Conservation (phyloP, 1,284 basidiomycete genomes). For the Porodaedalea pini region DNA sequence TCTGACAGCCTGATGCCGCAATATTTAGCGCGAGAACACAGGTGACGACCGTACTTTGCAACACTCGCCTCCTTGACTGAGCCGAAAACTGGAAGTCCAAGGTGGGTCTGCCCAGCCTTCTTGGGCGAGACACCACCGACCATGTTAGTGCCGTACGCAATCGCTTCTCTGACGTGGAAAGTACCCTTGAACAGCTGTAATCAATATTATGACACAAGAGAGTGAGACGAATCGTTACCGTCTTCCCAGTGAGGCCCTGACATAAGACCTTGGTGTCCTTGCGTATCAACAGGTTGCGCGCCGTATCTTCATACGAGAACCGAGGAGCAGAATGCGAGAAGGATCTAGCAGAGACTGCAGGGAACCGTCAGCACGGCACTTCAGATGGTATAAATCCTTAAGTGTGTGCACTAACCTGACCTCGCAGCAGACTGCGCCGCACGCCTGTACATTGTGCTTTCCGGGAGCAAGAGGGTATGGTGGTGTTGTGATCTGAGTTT, state of each 20-base stretch:
- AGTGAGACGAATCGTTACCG: conserved; percentile 45
- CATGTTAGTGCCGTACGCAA: conserved; percentile 95
- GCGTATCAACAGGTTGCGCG: conserved; percentile 88
- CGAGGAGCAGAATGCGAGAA: conserved; percentile 76
- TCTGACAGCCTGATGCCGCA: conserved; percentile 65
- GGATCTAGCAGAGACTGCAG: conserved; percentile 39
- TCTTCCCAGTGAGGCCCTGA: conserved; percentile 97
- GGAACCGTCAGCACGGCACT: conserved; percentile 47
- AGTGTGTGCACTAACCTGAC: conserved; percentile 40
- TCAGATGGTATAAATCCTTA: neutral
- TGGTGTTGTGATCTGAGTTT: neutral
- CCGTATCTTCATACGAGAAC: conserved; percentile 83
- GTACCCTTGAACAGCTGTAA: conserved; percentile 63
- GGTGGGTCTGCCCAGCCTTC: conserved; percentile 94
- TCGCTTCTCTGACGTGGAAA: conserved; percentile 94
- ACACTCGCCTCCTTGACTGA: conserved; percentile 79
- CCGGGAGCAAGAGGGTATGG: neutral
- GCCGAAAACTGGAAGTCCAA: conserved; percentile 94
- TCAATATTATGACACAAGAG: neutral
- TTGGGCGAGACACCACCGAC: conserved; percentile 97
- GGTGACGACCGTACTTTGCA: neutral
- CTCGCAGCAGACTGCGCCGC: conserved; percentile 52
- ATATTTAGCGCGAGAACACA: conserved; percentile 3
- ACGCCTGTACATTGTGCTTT: conserved; percentile 50
- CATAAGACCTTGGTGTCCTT: conserved; percentile 94